Conservation (phyloP, 495 filamentous ascomycete species). For the Podospora pseudocomata region DNA sequence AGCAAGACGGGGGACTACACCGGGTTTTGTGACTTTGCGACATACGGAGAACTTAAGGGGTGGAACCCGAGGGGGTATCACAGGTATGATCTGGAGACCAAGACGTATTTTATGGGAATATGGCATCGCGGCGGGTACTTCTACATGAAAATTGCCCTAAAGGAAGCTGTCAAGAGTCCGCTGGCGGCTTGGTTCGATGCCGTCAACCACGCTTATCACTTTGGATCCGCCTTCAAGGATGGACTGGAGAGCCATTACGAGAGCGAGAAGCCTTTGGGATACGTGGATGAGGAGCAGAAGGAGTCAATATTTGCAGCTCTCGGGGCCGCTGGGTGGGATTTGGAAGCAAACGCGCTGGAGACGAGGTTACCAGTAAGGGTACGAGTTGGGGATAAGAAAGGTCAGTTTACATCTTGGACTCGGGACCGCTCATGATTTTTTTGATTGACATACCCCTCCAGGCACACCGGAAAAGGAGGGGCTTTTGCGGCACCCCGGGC, state of each 20-base stretch:
- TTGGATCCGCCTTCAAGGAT: slow-evolving; percentile 35
- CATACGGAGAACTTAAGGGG: slow-evolving; percentile 39
- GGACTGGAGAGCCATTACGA: slow-evolving; percentile 33
- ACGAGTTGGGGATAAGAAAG: slow-evolving; percentile 30
- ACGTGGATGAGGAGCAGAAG: slow-evolving; percentile 36
- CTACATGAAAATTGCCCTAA: slow-evolving; percentile 60
- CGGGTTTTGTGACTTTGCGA: slow-evolving; percentile 41
- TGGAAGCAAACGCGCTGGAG: slow-evolving; percentile 43
- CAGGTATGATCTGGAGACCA: slow-evolving; percentile 48
- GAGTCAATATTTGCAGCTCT: slow-evolving; percentile 31
- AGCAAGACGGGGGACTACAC: slow-evolving; percentile 49
- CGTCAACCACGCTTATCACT: slow-evolving; percentile 53
- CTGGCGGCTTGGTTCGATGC: slow-evolving; percentile 75
- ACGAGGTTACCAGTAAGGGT: slow-evolving; percentile 36
- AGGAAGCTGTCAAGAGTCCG: slow-evolving; percentile 52
- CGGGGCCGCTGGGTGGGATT: slow-evolving; percentile 42
- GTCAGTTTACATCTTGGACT: slow-evolving; percentile 13
- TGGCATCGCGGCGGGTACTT: slow-evolving; percentile 39
- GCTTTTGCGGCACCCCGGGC: slow-evolving; percentile 11
- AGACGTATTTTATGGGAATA: slow-evolving; percentile 56
- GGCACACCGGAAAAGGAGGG: slow-evolving; percentile 25
- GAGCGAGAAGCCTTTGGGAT: slow-evolving; percentile 35
- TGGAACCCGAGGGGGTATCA: slow-evolving; percentile 42
- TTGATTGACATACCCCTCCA: neutral
- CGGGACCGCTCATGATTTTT: neutral